Evolutionary conservation across 768 basidiomycete genomes (phyloP), one percentile per base, ranked within the genome.

Genomic region (Boletus speciosus): DNA sequence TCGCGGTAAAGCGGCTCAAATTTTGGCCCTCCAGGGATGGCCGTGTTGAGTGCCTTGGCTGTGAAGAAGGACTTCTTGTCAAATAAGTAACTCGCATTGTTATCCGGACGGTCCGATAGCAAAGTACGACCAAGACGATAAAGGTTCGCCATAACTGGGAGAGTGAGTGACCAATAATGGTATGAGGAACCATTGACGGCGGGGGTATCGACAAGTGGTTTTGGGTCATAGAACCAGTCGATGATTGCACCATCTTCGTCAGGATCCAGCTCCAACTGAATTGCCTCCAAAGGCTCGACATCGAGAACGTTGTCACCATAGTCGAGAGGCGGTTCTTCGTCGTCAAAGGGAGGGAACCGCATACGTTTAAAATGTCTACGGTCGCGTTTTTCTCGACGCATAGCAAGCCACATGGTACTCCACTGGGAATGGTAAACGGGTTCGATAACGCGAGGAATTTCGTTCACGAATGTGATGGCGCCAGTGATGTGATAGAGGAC

Each of bases 331-430:
- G 97, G 97, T 65, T 99, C 97, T 74, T 99, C 96, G 67, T 98
- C 97, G 67, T 99, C 97, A 68, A 98, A 99, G 0, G 96, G 97
- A 23, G 97, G 97, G 76, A 98, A 99, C 23, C 96, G 86, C 94
- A 99, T 98, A 43, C 97, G 92, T 78, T 99, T 99, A 79, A 99
- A 99, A 72, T 99, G 97, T 54, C 96, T 78, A 68, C 97, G 90
- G 70, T 99, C 97, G 53, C 97, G 84, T 78, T 99, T 99, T 76
- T 99, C 97, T 57, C 97, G 78, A 56, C 97, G 81, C 97, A 99
- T 99, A 11, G 97, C 96, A 43, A 99, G 78, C 97, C 97, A 99
- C 97, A 99, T 99, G 6, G 92, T 90, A 68, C 93, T 95, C 97
- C 97, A 99, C 66, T 98, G 97, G 1, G 97, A 93, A 70, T 99